A percentile compares a stretch with the other conserved stretches of the same genome.
phyloP scores from a whole-genome alignment of 768 basidiomycete genomes.

The Russula sp. region DNA sequence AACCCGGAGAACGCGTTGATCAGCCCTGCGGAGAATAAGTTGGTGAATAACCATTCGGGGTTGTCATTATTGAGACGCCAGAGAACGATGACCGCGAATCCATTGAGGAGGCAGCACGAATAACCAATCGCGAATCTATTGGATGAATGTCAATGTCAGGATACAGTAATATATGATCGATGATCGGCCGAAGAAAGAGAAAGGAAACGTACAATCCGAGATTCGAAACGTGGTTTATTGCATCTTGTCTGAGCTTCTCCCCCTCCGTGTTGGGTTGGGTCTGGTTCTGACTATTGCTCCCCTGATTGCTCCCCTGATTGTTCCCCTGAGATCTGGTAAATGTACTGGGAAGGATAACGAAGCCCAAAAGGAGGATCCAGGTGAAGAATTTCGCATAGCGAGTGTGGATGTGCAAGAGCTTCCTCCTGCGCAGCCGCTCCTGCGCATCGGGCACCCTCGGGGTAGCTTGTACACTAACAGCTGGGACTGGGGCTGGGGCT shows the following conservation, averaged over 20 bases:
- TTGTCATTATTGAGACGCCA: too few relatives aligned
- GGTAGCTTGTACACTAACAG: too few relatives aligned
- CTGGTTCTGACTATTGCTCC: too few relatives aligned
- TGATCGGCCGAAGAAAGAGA: not conserved
- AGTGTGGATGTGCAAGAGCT: not conserved
- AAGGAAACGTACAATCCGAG: not conserved
- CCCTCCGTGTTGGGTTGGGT: too few relatives aligned
- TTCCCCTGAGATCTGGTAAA: not conserved
- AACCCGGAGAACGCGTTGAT: not conserved
- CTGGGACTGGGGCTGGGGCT: not conserved
- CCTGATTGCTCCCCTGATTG: too few relatives aligned
- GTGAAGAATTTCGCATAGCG: slow-evolving; percentile 2
- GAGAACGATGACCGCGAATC: too few relatives aligned
- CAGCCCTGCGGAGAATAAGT: not conserved
- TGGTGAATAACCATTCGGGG: not conserved
- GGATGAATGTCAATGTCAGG: not conserved
- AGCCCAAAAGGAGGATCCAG: slow-evolving; percentile 2
- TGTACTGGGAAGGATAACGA: slow-evolving; percentile 7
- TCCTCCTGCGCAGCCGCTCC: not conserved
- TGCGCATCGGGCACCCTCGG: not conserved
- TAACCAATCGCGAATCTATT: not conserved
- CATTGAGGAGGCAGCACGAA: not conserved
- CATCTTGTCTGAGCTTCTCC: too few relatives aligned
- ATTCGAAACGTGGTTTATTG: not conserved
- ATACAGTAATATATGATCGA: too few relatives aligned